phyloP scores from a whole-genome alignment of 2,329 filamentous ascomycete genomes.

The Dryadomyces sulphureus region DNA sequence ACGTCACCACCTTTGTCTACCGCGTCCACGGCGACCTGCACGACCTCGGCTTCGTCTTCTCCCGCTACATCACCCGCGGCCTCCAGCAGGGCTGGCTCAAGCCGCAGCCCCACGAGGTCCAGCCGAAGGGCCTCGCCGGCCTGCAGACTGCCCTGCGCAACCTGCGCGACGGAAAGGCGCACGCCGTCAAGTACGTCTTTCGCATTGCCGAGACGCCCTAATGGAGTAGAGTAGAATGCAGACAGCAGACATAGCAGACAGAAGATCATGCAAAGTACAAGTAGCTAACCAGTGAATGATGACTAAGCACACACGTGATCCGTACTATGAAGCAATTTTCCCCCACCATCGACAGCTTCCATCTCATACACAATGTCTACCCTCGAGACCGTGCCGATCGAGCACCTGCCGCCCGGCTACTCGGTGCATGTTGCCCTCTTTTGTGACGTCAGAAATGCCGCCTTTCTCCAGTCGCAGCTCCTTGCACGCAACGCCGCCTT shows the following conservation, averaged over 20 bases:
- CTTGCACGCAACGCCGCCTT: slow-evolving; percentile 72
- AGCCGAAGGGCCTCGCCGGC: slow-evolving; percentile 33
- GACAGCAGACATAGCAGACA: too few relatives aligned
- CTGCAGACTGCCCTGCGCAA: slow-evolving; percentile 33
- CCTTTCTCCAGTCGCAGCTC: slow-evolving; percentile 68
- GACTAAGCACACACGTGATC: not conserved
- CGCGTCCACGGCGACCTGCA: slow-evolving; percentile 9
- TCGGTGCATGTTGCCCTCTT: slow-evolving; percentile 64
- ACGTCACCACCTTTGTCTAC: slow-evolving; percentile 11
- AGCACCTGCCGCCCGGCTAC: slow-evolving; percentile 57
- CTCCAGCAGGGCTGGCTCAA: slow-evolving; percentile 27
- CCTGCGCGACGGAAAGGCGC: slow-evolving; percentile 39
- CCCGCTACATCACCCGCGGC: slow-evolving; percentile 20
- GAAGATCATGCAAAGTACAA: too few relatives aligned
- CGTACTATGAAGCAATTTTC: not conserved
- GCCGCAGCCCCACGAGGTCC: slow-evolving; percentile 30
- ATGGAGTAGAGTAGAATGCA: not conserved
- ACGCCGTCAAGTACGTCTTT: slow-evolving; percentile 46
- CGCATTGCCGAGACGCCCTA: slow-evolving; percentile 12
- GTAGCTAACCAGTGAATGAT: not conserved
- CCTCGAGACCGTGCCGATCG: slow-evolving; percentile 54
- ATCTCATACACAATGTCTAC: not conserved
- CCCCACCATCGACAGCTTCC: not conserved
- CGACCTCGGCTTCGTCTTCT: slow-evolving; percentile 22
- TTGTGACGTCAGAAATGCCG: slow-evolving; percentile 59